Base-by-base conservation (phyloP, 1,284 basidiomycete genomes). In the Ceratobasidium sp. region DNA sequence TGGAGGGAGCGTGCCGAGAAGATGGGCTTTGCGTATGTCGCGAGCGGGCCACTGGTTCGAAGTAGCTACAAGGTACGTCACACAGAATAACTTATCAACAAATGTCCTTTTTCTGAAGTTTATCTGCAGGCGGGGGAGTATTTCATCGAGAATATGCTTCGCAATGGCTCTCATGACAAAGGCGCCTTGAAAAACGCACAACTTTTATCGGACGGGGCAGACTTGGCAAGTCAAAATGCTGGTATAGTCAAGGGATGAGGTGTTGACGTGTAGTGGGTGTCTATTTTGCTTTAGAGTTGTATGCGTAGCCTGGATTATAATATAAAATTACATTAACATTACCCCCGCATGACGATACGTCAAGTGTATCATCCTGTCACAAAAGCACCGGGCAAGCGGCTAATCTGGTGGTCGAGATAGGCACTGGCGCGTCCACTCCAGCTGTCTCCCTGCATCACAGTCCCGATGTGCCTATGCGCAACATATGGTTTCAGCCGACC, bases 1-100 rank as follows among this genome's bases (percentile, higher is more conserved):
- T 99, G 97, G 97, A 96, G 94, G 84, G 86, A 90, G 81, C 87
- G 94, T 18, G 97, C 98, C 14, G 95, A 99, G 83, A 90, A 91
- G 78, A 92, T 98, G 88, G 97, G 97, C 52, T 99, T 99, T 89
- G 84, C 99, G 69, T 99, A 99, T 82, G 97, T 99, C 50, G 98
- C 98, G 2, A 96, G 94, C 83, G 98, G 98, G 0, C 98, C 98
- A 8, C 87, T 99, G 33, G 97, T 99, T 41, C 89, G 98, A 78
- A 97, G 96, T 83, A 96, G 94, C 82, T 99, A 99, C 86, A 99
- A 99, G 92, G 97, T 93, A 81, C 79, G 88, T 80, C 54, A 70
- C 44, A 59, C 64, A n/a, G 55, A 14, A 59, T 10, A 65, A 14
- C 3, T 20, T 4, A 10, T 64, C 44, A 1, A 27, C 14, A 14